These are phyloP conservation scores for Apocynum venetum DNA, from an alignment of 257 asterid genomes.

Conservation along the genomic window DNA sequence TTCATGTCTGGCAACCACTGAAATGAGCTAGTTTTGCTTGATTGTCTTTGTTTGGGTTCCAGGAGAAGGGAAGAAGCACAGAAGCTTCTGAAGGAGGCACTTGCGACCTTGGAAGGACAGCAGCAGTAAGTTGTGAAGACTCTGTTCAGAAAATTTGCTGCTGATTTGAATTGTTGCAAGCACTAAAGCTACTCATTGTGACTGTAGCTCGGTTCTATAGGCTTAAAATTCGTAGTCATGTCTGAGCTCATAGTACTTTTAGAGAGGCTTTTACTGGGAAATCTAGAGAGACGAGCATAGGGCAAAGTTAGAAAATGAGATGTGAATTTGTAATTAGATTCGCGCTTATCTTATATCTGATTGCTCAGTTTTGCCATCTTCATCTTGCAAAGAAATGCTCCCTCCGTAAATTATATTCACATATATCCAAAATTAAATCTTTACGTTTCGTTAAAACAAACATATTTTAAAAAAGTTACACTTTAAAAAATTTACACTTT, in stretches of 20 bases:
- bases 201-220: neutral
- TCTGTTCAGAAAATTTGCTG: neutral
- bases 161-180: neutral
- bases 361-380: neutral
- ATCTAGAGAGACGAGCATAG: neutral
- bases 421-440: no score
- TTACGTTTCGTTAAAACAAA: no score
- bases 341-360: no score
- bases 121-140: slow-evolving; percentile 24
- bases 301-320: neutral
- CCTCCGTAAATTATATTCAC: no score
- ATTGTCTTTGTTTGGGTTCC: slow-evolving; percentile 17
- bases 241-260: neutral
- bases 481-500: no score
- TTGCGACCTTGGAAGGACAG: slow-evolving; percentile 62
- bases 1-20: neutral
- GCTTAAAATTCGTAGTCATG: neutral
- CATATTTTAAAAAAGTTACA: no score
- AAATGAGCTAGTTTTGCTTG: neutral
- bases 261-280: neutral
- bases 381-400: neutral
- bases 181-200: neutral
- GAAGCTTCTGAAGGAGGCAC: slow-evolving; percentile 61
- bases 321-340: neutral
- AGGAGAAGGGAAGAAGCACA: slow-evolving; percentile 95